phyloP scores from a whole-genome alignment of 2,329 filamentous ascomycete genomes.

The Sclerotinia subarctica region DNA sequence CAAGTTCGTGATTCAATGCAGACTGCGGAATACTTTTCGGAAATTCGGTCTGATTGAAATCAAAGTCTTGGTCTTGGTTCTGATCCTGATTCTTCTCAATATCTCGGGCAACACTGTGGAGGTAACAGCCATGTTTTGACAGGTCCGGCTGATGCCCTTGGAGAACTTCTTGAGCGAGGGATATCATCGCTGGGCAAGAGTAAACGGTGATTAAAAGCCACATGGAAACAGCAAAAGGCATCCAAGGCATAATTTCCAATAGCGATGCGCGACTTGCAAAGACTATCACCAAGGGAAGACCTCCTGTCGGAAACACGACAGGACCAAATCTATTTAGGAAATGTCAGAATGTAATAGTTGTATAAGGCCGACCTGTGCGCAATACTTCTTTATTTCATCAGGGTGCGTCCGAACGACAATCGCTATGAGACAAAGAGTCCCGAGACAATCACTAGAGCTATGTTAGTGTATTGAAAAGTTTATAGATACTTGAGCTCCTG shows the following conservation, averaged over 20 bases:
- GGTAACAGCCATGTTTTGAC: neutral
- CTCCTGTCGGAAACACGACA: neutral
- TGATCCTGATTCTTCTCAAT: slow-evolving; percentile 1
- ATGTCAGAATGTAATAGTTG: neutral
- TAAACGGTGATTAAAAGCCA: slow-evolving; percentile 24
- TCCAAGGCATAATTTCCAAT: slow-evolving; percentile 22
- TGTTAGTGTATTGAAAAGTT: neutral
- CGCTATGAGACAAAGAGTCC: slow-evolving; percentile 10
- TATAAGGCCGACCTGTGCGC: neutral
- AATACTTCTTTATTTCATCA: slow-evolving; percentile 24
- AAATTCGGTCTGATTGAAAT: neutral
- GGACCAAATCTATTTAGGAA: slow-evolving; percentile 8
- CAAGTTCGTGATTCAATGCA: neutral
- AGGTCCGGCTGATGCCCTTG: neutral
- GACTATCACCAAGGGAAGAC: neutral
- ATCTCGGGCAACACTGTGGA: neutral
- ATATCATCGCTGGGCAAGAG: slow-evolving; percentile 20
- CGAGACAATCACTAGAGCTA: slow-evolving; percentile 8
- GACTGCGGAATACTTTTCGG: neutral
- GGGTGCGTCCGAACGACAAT: slow-evolving; percentile 18
- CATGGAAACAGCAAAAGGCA: slow-evolving; percentile 21
- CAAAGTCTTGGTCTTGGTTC: neutral
- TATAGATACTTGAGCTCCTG: neutral
- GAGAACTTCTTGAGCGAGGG: neutral
- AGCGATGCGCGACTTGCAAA: slow-evolving; percentile 20